Conservation (phyloP, 768 basidiomycete genomes). For the Tubosaeta brunneosetosa region DNA sequence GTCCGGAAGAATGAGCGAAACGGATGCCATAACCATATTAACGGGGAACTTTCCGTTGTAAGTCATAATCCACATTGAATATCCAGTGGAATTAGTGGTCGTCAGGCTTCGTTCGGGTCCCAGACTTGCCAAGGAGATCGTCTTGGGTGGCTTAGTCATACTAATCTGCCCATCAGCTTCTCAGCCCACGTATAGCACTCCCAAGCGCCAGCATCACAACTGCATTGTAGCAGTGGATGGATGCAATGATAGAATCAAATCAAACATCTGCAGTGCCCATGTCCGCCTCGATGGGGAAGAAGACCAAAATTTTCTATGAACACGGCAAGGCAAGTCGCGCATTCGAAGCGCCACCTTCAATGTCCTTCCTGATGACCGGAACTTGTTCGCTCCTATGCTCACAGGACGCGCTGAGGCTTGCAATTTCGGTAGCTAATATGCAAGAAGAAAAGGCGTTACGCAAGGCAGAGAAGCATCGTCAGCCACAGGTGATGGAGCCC, state of each 20-base stretch:
- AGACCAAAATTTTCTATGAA: conserved; percentile 26
- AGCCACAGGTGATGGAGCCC: conserved; percentile 32
- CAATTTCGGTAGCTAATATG: conserved; percentile 40
- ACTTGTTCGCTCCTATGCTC: conserved; percentile 12
- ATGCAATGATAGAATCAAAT: conserved; percentile 27
- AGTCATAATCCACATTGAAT: conserved; percentile 1
- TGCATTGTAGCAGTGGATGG: conserved; percentile 5
- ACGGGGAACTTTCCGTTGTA: conserved; percentile 21
- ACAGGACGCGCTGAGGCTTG: conserved; percentile 46
- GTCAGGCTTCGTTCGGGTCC: conserved; percentile 15
- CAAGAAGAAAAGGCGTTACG: conserved; percentile 43
- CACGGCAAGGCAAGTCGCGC: conserved; percentile 29
- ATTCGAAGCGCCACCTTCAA: neutral
- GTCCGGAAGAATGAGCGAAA: conserved; percentile 17
- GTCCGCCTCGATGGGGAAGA: conserved; percentile 25
- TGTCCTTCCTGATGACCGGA: conserved; percentile 18
- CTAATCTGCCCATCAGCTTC: neutral
- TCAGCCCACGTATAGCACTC: conserved; percentile 1
- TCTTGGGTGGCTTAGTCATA: conserved; percentile 12
- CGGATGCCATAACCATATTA: conserved; percentile 29
- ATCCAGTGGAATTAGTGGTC: conserved; percentile 11
- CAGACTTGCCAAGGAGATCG: conserved; percentile 19
- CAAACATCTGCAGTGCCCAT: conserved; percentile 17
- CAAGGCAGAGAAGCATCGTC: conserved; percentile 39
- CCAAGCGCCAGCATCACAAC: conserved; percentile 18